phyloP scores from a whole-genome alignment of 2,329 filamentous ascomycete species.

The Penicillium sp. region DNA sequence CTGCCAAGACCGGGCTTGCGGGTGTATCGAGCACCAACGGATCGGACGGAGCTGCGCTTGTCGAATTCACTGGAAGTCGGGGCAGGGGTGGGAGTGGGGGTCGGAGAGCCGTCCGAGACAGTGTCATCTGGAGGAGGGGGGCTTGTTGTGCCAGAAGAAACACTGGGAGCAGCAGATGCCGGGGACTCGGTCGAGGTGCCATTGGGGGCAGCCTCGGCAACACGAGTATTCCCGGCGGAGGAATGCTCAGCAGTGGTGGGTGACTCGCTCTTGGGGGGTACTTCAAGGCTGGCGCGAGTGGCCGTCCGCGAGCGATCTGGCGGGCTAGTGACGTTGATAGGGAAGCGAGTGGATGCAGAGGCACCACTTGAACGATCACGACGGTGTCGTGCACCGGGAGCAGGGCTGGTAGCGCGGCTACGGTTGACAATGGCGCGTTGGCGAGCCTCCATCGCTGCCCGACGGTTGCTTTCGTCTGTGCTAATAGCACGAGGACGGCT shows the following conservation, averaged over 20 bases:
- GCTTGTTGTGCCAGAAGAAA: constrained; percentile 30
- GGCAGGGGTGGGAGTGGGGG: constrained; percentile 34
- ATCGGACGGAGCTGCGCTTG: constrained; percentile 67
- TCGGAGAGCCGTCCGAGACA: constrained; percentile 37
- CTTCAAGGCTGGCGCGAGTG: constrained; percentile 71
- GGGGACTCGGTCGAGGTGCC: constrained; percentile 41
- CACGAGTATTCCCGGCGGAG: constrained; percentile 27
- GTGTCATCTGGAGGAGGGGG: constrained; percentile 33
- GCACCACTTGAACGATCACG: constrained; percentile 74
- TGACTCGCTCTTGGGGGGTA: constrained; percentile 63
- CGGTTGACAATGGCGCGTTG: constrained; percentile 74
- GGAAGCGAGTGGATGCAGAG: constrained; percentile 80
- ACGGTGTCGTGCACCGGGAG: constrained; percentile 59
- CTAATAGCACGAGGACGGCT: constrained; percentile 80
- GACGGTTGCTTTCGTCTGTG: constrained; percentile 93
- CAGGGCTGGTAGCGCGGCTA: constrained; percentile 72
- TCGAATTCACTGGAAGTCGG: constrained; percentile 45
- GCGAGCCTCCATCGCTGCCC: constrained; percentile 90
- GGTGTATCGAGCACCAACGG: constrained; percentile 49
- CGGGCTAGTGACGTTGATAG: constrained; percentile 69
- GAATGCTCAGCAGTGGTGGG: constrained; percentile 41
- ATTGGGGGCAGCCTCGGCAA: constrained; percentile 43
- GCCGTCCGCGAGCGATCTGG: constrained; percentile 50
- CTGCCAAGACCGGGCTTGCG: constrained; percentile 52
- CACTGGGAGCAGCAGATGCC: constrained; percentile 25